These are phyloP conservation scores for Triglochin maritima DNA, from an alignment of 106 monocot species.

Conservation along the genomic window DNA sequence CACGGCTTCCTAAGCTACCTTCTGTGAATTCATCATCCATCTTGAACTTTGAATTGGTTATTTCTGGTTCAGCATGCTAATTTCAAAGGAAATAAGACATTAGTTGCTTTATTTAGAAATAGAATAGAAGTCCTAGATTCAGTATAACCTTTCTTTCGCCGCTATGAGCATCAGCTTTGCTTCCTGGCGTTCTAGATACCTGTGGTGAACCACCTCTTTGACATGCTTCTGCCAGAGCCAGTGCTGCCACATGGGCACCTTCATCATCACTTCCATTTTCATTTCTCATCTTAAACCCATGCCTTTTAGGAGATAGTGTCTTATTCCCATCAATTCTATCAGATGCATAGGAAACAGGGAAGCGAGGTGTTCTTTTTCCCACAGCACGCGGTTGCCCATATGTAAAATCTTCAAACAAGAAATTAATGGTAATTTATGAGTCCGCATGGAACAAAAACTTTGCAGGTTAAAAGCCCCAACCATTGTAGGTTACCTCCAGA, in stretches of 20 bases:
- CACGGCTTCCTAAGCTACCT: constrained; percentile 86
- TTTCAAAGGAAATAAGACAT: constrained; percentile 6
- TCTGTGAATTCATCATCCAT: constrained; percentile 39
- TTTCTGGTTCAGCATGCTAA: constrained; percentile 44
- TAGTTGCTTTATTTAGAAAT: neutral
- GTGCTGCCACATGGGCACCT: constrained; percentile 83
- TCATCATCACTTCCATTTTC: constrained; percentile 59
- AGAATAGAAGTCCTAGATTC: neutral
- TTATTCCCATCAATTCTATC: constrained; percentile 33
- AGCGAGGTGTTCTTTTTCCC: constrained; percentile 92
- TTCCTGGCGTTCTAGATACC: constrained; percentile 61
- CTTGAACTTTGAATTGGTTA: constrained; percentile 43
- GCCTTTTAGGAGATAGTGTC: constrained; percentile 22
- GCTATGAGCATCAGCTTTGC: constrained; percentile 29
- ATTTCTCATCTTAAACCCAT: constrained; percentile 25
- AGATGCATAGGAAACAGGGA: constrained; percentile 56
- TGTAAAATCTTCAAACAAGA: constrained; percentile 12
- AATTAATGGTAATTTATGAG: neutral
- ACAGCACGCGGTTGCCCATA: constrained; percentile 77
- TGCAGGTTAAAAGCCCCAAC: neutral
- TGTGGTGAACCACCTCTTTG: constrained; percentile 89
- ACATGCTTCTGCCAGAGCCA: constrained; percentile 84
- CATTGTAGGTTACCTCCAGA: constrained; percentile 51
- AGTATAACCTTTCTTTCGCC: constrained; percentile 53
- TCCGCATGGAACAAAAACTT: neutral